Evolutionary conservation across 305 asterid species (phyloP).

Genomic region (Fraxinus nigra): DNA sequence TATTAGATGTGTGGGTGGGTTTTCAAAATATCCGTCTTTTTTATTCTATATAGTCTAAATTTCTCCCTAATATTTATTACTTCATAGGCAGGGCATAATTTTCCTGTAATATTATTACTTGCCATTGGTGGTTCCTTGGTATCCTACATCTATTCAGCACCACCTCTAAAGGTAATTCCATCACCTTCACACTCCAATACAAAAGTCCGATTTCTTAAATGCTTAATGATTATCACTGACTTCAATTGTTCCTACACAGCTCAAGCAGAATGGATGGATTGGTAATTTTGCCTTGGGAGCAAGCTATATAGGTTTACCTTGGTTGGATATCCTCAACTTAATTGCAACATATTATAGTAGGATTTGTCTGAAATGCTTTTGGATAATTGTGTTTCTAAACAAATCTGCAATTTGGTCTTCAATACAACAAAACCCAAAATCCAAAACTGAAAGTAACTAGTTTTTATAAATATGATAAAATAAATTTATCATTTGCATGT

Average conservation of each 20-base stretch:
- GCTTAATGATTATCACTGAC: background rate
- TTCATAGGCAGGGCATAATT: slow-evolving; percentile 77
- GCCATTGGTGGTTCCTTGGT: slow-evolving; percentile 93
- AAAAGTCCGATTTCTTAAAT: background rate
- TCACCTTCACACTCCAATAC: slow-evolving; percentile 11
- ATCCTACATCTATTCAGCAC: slow-evolving; percentile 96
- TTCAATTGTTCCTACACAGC: slow-evolving; percentile 45
- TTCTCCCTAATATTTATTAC: slow-evolving; percentile 26
- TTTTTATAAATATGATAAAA: background rate
- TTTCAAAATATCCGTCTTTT: slow-evolving; percentile 15
- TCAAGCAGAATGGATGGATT: slow-evolving; percentile 95
- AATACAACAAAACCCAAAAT: background rate
- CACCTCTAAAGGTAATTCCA: slow-evolving; percentile 76
- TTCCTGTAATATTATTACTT: slow-evolving; percentile 78
- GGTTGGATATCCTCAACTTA: slow-evolving; percentile 41
- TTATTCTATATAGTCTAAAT: background rate
- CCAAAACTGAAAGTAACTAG: background rate
- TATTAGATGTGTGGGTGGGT: slow-evolving; percentile 92
- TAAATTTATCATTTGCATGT: background rate
- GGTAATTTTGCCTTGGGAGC: slow-evolving; percentile 96
- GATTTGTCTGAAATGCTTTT: slow-evolving; percentile 11
- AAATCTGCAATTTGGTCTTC: slow-evolving; percentile 1
- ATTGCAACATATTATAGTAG: slow-evolving; percentile 10
- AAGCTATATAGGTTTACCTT: slow-evolving; percentile 92
- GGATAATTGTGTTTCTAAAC: background rate